Base-by-base conservation (phyloP, 1,139 yeast genomes). In the Pichia sp. region DNA sequence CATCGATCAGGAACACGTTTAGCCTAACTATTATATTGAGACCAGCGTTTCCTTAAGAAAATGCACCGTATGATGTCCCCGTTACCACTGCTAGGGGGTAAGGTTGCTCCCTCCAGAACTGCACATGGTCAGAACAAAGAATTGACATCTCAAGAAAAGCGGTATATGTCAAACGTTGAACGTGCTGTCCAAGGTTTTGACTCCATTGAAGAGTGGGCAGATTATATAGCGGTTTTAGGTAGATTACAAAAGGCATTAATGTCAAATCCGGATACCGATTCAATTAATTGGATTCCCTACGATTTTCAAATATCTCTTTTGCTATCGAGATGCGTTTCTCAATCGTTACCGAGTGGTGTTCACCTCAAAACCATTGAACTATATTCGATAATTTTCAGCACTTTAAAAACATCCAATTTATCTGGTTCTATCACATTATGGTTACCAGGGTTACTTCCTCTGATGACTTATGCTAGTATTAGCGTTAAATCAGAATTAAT, bases 151-250 rank as follows among this genome's bases (percentile, higher is more conserved):
- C 82, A 79, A 55, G 88, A 84, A 59, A 83, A 78, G 62, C 78
- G 85, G 51, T 84, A 81, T 58, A 66, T 71, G 29, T 72, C 78
- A 32, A 77, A 71, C 51, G 75, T 88, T 5, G 95, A 85, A 48
- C 78, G 82, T 52, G 88, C 94, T 0, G 67, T 92, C 29, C 70
- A 76, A 6, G 69, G 80, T n/a, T 92, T 92, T 66, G 96, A 86
- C 46, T 52, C 64, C 4, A 81, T 88, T 2, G 84, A 81, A 38
- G 97, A 90, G 67, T 92, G 98, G 98, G 97, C 98, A n/a, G 98
- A 92, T 60, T 88, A 90, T 62, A 92, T 92, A 48, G 83, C 97
- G 27, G 88, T 87, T 60, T 68, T 94, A 40, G 80, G 92, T 1
- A 77, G 85, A 52, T 72, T 92, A 10, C 79, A 81, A 51, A 85